Base-by-base conservation (phyloP, 306 rosid species). In the Argentina anserina region DNA sequence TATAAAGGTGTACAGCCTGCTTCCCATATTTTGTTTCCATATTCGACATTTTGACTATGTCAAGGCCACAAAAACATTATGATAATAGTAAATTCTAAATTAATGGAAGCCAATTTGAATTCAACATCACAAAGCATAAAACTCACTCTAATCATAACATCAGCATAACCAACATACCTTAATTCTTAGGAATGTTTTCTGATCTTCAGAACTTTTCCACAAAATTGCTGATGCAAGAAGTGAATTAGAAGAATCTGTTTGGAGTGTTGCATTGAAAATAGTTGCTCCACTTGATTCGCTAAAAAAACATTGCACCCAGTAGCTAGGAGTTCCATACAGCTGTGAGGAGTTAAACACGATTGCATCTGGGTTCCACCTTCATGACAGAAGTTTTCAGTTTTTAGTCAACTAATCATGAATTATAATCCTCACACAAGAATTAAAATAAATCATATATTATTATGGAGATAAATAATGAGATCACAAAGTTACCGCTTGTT, bases 311-410 rank as follows among this genome's bases (percentile, higher is more conserved):
- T 91, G 98, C 83, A 91, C 82, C 97, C 97, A 93, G 69, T 91
- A 90, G 85, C 98, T 93, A 73, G 98, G 98, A 79, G 97, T 93
- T 83, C 91, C 98, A 47, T 89, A 93, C 63, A 25, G 61, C 67
- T 82, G 91, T 33, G 71, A 84, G 9, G 98, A 93, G 86, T 91
- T 71, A 55, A 93, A 93, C 40, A 93, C 98, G 34, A 93, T 93
- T 70, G 96, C 91, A 81, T 93, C 98, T 11, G 97, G 98, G 70
- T 84, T 93, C 98, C 97, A 91, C 77, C 98, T 83, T 83, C 41
- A 81, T 39, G 74, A 80, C 49, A 78, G 0, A 37, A 40, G 5
- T 59, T 70, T 76, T 67, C 73, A 83, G 65, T 67, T 62, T 33
- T 82, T 69, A 82, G 73, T 67, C 29, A 61, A 59, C 56, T 23